Evolutionary conservation across 2,329 filamentous ascomycete species (phyloP).

Genomic region (Westerdykella sp.): DNA sequence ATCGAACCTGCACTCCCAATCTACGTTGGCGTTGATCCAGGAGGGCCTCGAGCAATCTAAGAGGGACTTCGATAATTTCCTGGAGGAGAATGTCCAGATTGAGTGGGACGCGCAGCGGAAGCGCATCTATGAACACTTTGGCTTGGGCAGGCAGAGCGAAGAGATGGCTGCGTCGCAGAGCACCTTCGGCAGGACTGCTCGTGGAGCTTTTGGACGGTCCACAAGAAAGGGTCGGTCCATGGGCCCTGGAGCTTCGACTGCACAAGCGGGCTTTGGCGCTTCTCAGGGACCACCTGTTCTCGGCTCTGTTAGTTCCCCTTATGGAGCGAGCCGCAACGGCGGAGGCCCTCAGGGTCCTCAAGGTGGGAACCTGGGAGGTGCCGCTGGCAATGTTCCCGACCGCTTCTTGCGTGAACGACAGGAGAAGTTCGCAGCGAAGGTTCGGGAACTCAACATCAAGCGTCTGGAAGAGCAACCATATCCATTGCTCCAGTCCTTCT

Average conservation of each 20-base stretch:
- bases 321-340: conserved; percentile 48
- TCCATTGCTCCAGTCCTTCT: conserved; percentile 70
- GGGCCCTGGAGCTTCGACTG: conserved; percentile 27
- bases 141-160: conserved; percentile 53
- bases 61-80: conserved; percentile 84
- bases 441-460: conserved; percentile 70
- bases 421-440: conserved; percentile 68
- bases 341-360: conserved; percentile 38
- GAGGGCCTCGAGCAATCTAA: conserved; percentile 87
- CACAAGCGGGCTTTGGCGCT: conserved; percentile 51
- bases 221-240: conserved; percentile 39
- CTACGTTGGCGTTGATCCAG: conserved; percentile 82
- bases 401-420: conserved; percentile 80
- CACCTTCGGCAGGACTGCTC: conserved; percentile 28
- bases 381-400: conserved; percentile 57
- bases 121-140: conserved; percentile 94
- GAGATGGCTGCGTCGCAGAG: conserved; percentile 34
- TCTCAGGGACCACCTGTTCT: conserved; percentile 79
- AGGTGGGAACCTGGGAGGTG: conserved; percentile 51
- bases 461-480: conserved; percentile 62
- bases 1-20: conserved; percentile 80
- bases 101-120: conserved; percentile 94
- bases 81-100: conserved; percentile 90
- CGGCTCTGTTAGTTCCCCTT: conserved; percentile 50
- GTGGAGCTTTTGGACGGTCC: conserved; percentile 50